phyloP scores from a whole-genome alignment of 345 rosid genomes.

The Mallotus nudiflorus region DNA sequence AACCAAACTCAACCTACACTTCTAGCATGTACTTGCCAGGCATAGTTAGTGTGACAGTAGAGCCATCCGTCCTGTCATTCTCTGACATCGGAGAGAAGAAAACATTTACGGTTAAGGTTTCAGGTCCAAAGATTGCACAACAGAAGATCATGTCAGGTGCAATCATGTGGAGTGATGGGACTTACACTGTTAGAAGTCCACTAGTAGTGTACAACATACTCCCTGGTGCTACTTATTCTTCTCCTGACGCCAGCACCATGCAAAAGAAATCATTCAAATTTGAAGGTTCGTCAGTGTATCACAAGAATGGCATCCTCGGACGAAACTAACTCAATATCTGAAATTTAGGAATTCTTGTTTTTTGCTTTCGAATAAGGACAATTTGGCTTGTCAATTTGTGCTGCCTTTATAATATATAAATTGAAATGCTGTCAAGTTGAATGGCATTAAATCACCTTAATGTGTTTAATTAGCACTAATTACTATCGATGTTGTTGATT shows the following conservation, averaged over 20 bases:
- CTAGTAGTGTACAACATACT: too few species aligned
- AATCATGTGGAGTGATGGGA: too few species aligned
- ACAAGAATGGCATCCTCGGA: constrained; percentile 29
- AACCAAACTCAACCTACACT: constrained; percentile 37
- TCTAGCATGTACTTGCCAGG: constrained; percentile 14
- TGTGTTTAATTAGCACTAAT: too few species aligned
- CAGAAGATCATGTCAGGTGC: too few species aligned
- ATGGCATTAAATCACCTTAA: too few species aligned
- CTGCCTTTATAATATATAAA: too few species aligned
- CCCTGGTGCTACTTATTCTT: not conserved
- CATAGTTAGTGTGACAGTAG: constrained; percentile 20
- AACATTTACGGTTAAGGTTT: constrained; percentile 31
- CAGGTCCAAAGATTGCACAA: constrained; percentile 28
- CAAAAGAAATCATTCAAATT: constrained; percentile 9
- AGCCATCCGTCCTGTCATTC: constrained; percentile 36
- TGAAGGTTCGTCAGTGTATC: constrained; percentile 20
- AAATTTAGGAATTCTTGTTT: too few species aligned
- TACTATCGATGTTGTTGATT: too few species aligned
- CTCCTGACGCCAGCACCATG: not conserved
- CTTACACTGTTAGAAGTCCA: too few species aligned
- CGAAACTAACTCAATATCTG: constrained; percentile 10
- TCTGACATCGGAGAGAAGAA: constrained; percentile 28
- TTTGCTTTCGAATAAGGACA: too few species aligned
- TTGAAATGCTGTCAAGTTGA: too few species aligned
- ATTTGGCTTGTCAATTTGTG: too few species aligned